Base-by-base conservation (phyloP, 148 eudicot genomes). In the Camellia granthamiana region DNA sequence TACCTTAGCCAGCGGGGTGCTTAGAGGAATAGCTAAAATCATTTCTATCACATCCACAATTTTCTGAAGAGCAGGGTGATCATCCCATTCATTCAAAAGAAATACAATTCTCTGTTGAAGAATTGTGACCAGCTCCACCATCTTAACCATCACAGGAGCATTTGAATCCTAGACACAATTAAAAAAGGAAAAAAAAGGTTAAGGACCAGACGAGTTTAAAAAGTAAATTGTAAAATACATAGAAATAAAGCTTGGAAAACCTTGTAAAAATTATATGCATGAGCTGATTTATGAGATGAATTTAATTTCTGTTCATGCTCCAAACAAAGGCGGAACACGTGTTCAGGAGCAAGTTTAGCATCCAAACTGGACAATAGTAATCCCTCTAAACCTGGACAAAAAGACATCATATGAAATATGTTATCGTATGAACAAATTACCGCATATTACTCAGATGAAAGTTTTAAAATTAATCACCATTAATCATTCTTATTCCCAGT, bases 1-100 rank as follows among this genome's bases (percentile, higher is more conserved):
- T 85, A 94, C 99, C 97, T 97, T 95, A 78, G 94, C 94, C 73
- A 94, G 88, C 78, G 99, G 90, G 78, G 95, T 92, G 79, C 84
- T 88, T 55, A 89, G 61, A 75, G 99, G 98, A 72, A 97, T 90
- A 79, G 94, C 86, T 82, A 94, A 88, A 49, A 91, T 88, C 95
- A 94, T 92, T 73, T 94, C 91, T 81, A 80, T 86, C 77, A 92
- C 89, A 78, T 91, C 94, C 75, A 90, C 65, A 23, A 92, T 87
- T 85, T 89, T 94, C 86, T 88, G 92, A 82, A 97, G 91, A 69
- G 93, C 95, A 73, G 88, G 89, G 85, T 92, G 89, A 69, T 90
- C 95, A 81, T 90, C 90, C 90, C 92, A 85, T 81, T 92, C 92
- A 69, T 81, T 84, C 54, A 89, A 77, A 77, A 94, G 89, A 80